Base-by-base conservation (phyloP, 306 rosid species). In the Benincasa hispida region DNA sequence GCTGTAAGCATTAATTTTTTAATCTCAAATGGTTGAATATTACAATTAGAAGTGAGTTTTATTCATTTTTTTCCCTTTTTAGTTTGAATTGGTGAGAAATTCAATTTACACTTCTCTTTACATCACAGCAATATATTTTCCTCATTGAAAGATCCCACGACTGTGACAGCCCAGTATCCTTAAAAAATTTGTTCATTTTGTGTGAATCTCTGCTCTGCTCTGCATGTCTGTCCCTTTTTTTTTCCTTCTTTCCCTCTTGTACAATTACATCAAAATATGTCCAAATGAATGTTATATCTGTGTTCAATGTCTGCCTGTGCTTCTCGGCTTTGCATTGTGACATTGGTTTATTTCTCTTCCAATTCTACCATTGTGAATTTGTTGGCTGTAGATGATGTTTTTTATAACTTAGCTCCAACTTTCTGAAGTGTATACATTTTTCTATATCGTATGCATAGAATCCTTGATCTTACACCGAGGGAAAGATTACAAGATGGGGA, bases 1-100 rank as follows among this genome's bases (percentile, higher is more conserved):
- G 99, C 99, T 77, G 97, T 94, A 85, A 92, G 99, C 89, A 78
- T 77, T 77, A 37, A 25, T 27, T 15, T 27, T 48, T 47, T 47
- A 3, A 15, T 48, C 59, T 72, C 76, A 45, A 47, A 70, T 47
- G 22, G 39, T 72, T 47, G 9, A 72, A 72, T 72, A 72, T 72
- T 72, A 25, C 57, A 70, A 45, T 45, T 50, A 27, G 30, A 27
- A n/a, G 21, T 25, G 17, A 47, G 73, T 37, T 21, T 45, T 22
- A 14, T 45, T 5, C 5, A 19, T 35, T 12, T 21, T 55, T 39
- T 22, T 25, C 6, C 14, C 14, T 25, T 69, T 24, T 42, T 15
- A 47, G 39, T 47, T 15, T 8, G 58, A 25, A 22, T 70, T 70
- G 41, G 15, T 27, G 56, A 47, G 41, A 25, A 65, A 63, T 32